Conservation (phyloP, 306 rosid genomes). For the Citrullus mucosospermus region DNA sequence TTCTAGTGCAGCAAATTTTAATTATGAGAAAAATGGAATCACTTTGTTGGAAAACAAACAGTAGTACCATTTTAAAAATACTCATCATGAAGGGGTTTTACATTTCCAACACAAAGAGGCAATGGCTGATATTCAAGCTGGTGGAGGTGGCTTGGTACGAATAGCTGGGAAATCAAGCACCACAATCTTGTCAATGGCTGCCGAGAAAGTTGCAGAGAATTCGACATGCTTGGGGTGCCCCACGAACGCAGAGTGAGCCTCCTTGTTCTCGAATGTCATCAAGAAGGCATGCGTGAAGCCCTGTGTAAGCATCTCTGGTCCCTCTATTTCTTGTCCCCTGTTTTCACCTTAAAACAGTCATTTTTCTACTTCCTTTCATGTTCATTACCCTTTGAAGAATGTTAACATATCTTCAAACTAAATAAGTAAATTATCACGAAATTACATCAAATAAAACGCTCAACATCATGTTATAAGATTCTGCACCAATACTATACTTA, state of each 20-base stretch:
- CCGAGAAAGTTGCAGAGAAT: constrained; percentile 67
- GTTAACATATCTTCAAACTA: not conserved
- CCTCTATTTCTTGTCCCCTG: constrained; percentile 83
- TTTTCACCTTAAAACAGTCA: not conserved
- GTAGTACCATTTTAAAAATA: not conserved
- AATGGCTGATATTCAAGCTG: not conserved
- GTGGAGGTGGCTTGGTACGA: constrained; percentile 37
- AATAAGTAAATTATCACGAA: not conserved
- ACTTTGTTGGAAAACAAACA: not conserved
- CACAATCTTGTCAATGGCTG: constrained; percentile 75
- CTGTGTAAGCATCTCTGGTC: constrained; percentile 63
- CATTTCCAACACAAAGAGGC: not conserved
- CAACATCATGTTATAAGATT: not conserved
- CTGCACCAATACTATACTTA: not conserved
- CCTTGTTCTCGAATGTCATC: constrained; percentile 78
- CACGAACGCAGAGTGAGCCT: constrained; percentile 49
- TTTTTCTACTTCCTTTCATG: not conserved
- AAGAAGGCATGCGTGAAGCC: constrained; percentile 88
- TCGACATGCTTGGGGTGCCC: constrained; percentile 68
- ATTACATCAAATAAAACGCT: not conserved
- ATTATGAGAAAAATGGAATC: not conserved
- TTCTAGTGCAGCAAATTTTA: not conserved
- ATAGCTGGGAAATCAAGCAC: constrained; percentile 70
- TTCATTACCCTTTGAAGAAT: not conserved
- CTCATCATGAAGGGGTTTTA: not conserved